Conservation (phyloP, 441 rosid species). For the Euphorbia neoarborescens region DNA sequence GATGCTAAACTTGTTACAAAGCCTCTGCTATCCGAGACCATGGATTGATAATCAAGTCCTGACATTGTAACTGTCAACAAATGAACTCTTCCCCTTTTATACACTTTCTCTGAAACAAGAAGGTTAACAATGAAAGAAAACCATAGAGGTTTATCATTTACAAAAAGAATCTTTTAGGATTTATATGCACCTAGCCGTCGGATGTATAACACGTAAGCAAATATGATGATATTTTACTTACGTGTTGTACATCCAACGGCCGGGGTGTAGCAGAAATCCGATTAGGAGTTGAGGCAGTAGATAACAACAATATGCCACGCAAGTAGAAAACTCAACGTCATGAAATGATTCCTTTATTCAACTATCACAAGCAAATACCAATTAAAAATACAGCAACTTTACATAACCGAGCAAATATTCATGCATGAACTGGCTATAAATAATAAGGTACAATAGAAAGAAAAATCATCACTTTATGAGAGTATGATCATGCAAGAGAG, state of each 20-base stretch:
- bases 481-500: no score
- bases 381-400: not conserved
- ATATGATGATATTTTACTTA: no score
- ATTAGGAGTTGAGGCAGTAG: not conserved
- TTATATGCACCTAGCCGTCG: no score
- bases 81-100: slow-evolving; percentile 19
- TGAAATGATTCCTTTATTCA: slow-evolving; percentile 4
- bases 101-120: slow-evolving; percentile 1
- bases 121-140: slow-evolving; percentile 9
- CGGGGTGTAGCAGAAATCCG: no score
- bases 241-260: no score
- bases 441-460: not conserved
- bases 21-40: slow-evolving; percentile 24
- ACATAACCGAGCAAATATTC: not conserved
- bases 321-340: not conserved
- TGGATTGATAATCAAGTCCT: slow-evolving; percentile 25
- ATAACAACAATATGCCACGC: not conserved
- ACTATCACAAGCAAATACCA: not conserved
- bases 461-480: not conserved
- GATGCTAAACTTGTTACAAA: slow-evolving; percentile 38
- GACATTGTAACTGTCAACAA: slow-evolving; percentile 32
- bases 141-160: slow-evolving; percentile 14
- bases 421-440: no score
- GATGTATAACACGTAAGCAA: no score
- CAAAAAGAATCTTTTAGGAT: slow-evolving; percentile 8